phyloP scores from a whole-genome alignment of 345 rosid species.

The Eutrema yunnanense region DNA sequence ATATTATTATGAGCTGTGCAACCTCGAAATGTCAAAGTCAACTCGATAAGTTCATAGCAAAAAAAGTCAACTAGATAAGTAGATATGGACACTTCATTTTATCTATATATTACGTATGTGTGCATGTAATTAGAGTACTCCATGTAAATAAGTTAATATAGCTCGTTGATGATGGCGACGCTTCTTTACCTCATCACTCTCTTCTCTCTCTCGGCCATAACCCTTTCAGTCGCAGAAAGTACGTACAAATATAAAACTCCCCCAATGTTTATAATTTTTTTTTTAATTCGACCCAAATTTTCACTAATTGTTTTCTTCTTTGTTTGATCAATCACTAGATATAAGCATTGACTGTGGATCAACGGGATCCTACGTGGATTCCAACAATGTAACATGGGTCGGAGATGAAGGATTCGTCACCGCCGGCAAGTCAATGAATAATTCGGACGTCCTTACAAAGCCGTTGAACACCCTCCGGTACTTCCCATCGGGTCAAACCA shows the following conservation, averaged over 20 bases:
- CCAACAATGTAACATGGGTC: slow-evolving; percentile 23
- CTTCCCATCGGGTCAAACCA: slow-evolving; percentile 20
- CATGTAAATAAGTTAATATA: background rate
- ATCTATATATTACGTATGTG: slow-evolving; percentile 12
- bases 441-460: background rate
- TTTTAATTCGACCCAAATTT: background rate
- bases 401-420: slow-evolving; percentile 21
- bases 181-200: background rate
- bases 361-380: slow-evolving; percentile 20
- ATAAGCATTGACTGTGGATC: slow-evolving; percentile 26
- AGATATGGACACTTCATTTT: background rate
- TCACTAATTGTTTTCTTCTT: background rate
- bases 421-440: slow-evolving; percentile 7
- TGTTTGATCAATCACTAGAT: background rate
- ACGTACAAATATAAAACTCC: background rate
- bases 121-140: background rate
- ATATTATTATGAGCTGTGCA: background rate
- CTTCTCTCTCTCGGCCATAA: background rate
- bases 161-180: slow-evolving; percentile 11
- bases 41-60: background rate
- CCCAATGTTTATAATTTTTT: background rate
- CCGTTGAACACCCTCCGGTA: slow-evolving; percentile 21
- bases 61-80: background rate
- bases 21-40: slow-evolving; percentile 9
- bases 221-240: background rate